These are phyloP conservation scores for Botrytis tulipae DNA, from an alignment of 2,329 filamentous ascomycete genomes.

Conservation along the genomic window DNA sequence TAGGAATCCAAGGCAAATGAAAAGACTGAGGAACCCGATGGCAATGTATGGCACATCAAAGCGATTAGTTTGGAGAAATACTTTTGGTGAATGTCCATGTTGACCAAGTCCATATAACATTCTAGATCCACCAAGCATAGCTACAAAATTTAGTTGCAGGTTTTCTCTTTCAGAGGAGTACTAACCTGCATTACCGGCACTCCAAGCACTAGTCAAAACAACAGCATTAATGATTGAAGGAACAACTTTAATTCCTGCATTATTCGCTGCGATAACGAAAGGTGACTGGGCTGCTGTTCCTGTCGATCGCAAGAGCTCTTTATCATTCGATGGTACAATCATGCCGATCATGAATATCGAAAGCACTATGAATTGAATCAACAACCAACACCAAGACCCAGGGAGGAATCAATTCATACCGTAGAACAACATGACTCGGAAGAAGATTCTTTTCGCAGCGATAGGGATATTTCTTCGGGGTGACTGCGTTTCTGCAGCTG, in stretches of 20 bases:
- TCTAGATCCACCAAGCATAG: slow-evolving; percentile 58
- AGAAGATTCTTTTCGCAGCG: slow-evolving; percentile 50
- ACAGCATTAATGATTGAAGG: slow-evolving; percentile 75
- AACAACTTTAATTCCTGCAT: slow-evolving; percentile 65
- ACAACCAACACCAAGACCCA: too few species aligned
- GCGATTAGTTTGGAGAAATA: slow-evolving; percentile 55
- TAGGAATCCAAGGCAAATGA: slow-evolving; percentile 67
- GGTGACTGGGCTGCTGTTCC: slow-evolving; percentile 53
- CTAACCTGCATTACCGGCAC: slow-evolving; percentile 59
- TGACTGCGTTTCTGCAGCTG: slow-evolving; percentile 54
- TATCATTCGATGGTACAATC: slow-evolving; percentile 54
- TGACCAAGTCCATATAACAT: slow-evolving; percentile 59
- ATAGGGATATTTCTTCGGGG: slow-evolving; percentile 54
- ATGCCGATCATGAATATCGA: slow-evolving; percentile 50
- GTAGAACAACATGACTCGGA: slow-evolving; percentile 57
- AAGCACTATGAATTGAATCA: slow-evolving; percentile 38
- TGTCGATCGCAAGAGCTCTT: slow-evolving; percentile 45
- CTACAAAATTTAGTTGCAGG: slow-evolving; percentile 30
- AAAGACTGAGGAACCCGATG: slow-evolving; percentile 51
- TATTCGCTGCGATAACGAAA: slow-evolving; percentile 69
- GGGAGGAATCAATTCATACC: background rate
- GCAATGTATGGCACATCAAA: slow-evolving; percentile 57
- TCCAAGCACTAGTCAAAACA: slow-evolving; percentile 70
- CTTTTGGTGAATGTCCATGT: slow-evolving; percentile 52
- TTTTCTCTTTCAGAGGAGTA: too few species aligned